phyloP scores from a whole-genome alignment of 73 alveolate genomes.

The Symbiodinium pilosum region DNA sequence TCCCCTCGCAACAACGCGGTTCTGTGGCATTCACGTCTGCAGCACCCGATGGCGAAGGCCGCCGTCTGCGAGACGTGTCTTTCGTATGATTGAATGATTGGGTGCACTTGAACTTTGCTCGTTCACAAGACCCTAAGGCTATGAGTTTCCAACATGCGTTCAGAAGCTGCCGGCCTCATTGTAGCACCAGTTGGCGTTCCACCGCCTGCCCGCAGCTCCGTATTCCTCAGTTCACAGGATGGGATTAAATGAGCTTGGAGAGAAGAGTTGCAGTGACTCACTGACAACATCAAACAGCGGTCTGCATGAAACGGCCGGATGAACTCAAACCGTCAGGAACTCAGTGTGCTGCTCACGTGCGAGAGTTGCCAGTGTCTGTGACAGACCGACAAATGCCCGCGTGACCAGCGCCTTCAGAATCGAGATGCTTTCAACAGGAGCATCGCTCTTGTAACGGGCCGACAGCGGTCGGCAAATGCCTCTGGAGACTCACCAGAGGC shows the following conservation, averaged over 20 bases:
- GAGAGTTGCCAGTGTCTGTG: constrained; percentile 52
- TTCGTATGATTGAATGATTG: too few species aligned
- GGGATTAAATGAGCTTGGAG: neutral
- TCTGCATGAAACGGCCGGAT: too few species aligned
- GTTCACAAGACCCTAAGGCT: neutral
- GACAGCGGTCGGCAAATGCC: neutral
- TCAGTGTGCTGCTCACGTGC: constrained; percentile 27
- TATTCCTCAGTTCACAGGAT: constrained; percentile 37
- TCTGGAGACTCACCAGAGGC: neutral
- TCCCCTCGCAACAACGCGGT: too few species aligned
- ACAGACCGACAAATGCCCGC: constrained; percentile 49
- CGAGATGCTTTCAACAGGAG: too few species aligned
- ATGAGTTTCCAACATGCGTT: neutral
- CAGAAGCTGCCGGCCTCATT: neutral
- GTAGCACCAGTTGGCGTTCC: constrained; percentile 12
- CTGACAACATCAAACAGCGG: neutral
- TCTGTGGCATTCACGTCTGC: neutral
- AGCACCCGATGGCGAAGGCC: neutral
- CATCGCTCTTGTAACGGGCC: too few species aligned
- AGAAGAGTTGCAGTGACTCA: neutral
- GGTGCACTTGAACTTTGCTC: too few species aligned
- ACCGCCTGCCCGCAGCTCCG: constrained; percentile 62
- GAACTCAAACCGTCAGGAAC: neutral
- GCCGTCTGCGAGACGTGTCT: too few species aligned
- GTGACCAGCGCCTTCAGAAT: constrained; percentile 37